phyloP scores from a whole-genome alignment of 495 filamentous ascomycete species.

The Alectoria sarmentosa region DNA sequence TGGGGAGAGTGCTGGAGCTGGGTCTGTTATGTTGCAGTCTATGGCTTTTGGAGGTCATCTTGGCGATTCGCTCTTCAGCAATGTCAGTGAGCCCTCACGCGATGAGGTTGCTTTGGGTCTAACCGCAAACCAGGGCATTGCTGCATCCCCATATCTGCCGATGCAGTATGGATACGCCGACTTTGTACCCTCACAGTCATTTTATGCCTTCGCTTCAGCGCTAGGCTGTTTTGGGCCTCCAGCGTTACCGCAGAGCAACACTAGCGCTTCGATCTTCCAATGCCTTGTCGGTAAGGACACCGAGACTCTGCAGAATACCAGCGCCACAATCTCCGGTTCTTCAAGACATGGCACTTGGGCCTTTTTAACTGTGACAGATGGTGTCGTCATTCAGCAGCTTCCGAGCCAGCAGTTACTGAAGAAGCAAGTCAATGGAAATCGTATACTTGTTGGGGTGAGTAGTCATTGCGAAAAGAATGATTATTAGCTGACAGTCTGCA shows the following conservation, averaged over 20 bases:
- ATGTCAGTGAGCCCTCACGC: no score
- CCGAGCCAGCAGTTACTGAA: slow-evolving; percentile 46
- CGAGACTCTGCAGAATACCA: slow-evolving; percentile 48
- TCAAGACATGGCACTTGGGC: slow-evolving; percentile 47
- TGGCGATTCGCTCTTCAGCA: slow-evolving; percentile 33
- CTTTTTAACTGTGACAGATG: slow-evolving; percentile 60
- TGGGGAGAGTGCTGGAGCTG: slow-evolving; percentile 47
- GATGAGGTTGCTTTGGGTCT: no score
- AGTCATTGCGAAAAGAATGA: not conserved
- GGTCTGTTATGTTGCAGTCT: slow-evolving; percentile 44
- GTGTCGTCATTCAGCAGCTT: slow-evolving; percentile 44
- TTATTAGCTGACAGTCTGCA: slow-evolving; percentile 30
- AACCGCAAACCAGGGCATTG: no score
- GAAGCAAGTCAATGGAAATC: slow-evolving; percentile 46
- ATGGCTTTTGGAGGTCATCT: slow-evolving; percentile 46
- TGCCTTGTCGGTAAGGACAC: slow-evolving; percentile 50
- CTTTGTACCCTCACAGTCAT: slow-evolving; percentile 43
- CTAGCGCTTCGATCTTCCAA: slow-evolving; percentile 38
- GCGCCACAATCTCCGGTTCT: slow-evolving; percentile 39
- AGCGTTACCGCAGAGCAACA: slow-evolving; percentile 22
- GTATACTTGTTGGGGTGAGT: slow-evolving; percentile 44
- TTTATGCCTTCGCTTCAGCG: slow-evolving; percentile 46
- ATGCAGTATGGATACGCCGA: slow-evolving; percentile 46
- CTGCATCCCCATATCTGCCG: slow-evolving; percentile 47
- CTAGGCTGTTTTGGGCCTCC: slow-evolving; percentile 41